These are phyloP conservation scores for Tricholomella constricta DNA, from an alignment of 768 basidiomycete species.

Conservation along the genomic window DNA sequence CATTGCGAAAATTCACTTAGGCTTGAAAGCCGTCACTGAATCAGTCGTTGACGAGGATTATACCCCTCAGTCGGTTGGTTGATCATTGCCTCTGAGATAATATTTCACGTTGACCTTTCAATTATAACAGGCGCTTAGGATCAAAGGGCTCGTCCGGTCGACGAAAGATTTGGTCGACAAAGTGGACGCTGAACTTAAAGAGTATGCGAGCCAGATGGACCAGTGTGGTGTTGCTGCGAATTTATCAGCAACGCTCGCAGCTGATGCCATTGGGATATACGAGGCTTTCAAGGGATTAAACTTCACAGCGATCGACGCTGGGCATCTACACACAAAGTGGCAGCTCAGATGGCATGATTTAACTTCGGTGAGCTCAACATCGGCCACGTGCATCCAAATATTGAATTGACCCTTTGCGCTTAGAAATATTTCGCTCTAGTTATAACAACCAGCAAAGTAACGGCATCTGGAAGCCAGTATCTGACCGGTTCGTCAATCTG, in stretches of 20 bases:
- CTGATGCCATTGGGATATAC: background rate
- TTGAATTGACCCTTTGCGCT: background rate
- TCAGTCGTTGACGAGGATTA: background rate
- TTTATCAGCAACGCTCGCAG: background rate
- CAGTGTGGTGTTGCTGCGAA: background rate
- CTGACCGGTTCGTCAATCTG: background rate
- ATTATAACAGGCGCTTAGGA: background rate
- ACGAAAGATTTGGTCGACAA: background rate
- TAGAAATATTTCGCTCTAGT: background rate
- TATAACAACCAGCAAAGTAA: background rate
- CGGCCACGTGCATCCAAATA: background rate
- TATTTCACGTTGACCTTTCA: background rate
- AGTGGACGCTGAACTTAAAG: background rate
- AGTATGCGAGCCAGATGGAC: background rate
- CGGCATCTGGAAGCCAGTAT: background rate
- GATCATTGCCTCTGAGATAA: no score
- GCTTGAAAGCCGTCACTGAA: background rate
- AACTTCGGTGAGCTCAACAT: background rate
- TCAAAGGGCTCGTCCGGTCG: background rate
- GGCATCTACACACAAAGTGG: background rate
- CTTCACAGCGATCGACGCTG: background rate
- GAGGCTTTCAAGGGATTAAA: background rate
- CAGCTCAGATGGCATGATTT: background rate
- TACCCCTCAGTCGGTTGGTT: background rate
- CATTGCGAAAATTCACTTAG: background rate